Base-by-base conservation (phyloP, 192 early-diverging fungal species). In the Thoreauomyces humboldtii region DNA sequence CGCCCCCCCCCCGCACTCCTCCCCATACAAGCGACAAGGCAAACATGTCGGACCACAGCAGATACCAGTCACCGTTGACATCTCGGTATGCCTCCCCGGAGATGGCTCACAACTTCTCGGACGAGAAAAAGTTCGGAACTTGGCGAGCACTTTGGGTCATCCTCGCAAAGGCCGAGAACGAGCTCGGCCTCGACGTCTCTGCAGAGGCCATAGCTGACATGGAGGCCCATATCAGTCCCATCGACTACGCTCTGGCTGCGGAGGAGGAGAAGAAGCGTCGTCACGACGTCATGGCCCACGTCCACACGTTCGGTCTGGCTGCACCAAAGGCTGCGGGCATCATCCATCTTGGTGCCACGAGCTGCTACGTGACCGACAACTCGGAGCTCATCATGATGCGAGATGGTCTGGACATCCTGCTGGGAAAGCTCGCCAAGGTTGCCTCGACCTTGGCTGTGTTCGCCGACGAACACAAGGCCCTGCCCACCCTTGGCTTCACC, bases 271-370 rank as follows among this genome's bases (percentile, higher is more conserved):
- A 92, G 83, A 84, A 86, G 53, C 83, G 94, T 15, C 82, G 96
- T 15, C 96, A 98, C 77, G 96, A 98, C 77, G 96, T 98, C 45
- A 98, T 98, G 94, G 94, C 96, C n/a, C 96, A 98, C 70, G 96
- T 98, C 29, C 94, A 98, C 76, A 90, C 94, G 17, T 78, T 78
- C 54, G 95, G 93, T 41, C 68, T 91, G 4, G 91, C 82, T 15
- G 87, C 87, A 36, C 93, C 93, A 25, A 79, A 74, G 28, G 93
- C 93, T n/a, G 92, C 93, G 3, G 88, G 84, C 27, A 95, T 98
- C 61, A 98, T 98, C 73, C 96, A 98, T 70, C 79, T 98, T 59
- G 96, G 96, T 25, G 96, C 96, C 5, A 98, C 96, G 9, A 95
- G 92, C 52, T 98, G 96, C 79, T 98, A 92, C 76, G 96, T 98